Evolutionary conservation across 805 yeast genomes (phyloP), one percentile per base, ranked within the genome.

Genomic region (Candida sithepensis): DNA sequence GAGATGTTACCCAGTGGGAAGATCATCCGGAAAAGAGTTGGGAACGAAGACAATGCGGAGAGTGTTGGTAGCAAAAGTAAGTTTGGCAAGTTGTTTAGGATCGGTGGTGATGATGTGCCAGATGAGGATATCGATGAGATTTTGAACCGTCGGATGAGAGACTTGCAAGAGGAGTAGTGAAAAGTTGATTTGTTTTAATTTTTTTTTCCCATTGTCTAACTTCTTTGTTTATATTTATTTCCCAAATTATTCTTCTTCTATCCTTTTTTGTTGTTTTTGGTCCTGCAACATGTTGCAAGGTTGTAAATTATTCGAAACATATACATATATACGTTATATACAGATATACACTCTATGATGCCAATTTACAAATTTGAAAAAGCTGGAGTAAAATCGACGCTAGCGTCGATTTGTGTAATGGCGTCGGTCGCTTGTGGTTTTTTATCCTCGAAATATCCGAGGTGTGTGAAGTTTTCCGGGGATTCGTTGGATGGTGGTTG

Each of bases 1-100:
- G 92, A 84, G 54, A 67, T 82, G 41, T 71, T 87, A 48, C 95
- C 95, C 1, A 83, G 91, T 61, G 95, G 96, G 33, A 79, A 83
- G 52, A 66, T 80, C 14, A 71, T 86, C 20, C 76, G 73, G 68
- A 56, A 68, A 16, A 50, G 61, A 42, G 34, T 46, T 10, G 66
- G 60, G 18, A 50, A 61, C 4, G 50, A 56, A 9, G 53, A 66
- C 47, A 26, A 69, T 1, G 68, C 69, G 1, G 33, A 54, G 26
- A 26, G 38, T 12, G 63, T 56, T 9, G 46, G 60, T 3, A 45
- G 56, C 2, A 56, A 65, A 45, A 54, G 63, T 12, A 68, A 58
- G 42, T 37, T 74, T 1, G 69, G 69, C 3, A 74, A 71, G 46
- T 69, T 70, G 48, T 60, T 72, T 45, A 67, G 61, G 24, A 51